Base-by-base conservation (phyloP, 257 asterid genomes). In the Solanum tarapatanum region DNA sequence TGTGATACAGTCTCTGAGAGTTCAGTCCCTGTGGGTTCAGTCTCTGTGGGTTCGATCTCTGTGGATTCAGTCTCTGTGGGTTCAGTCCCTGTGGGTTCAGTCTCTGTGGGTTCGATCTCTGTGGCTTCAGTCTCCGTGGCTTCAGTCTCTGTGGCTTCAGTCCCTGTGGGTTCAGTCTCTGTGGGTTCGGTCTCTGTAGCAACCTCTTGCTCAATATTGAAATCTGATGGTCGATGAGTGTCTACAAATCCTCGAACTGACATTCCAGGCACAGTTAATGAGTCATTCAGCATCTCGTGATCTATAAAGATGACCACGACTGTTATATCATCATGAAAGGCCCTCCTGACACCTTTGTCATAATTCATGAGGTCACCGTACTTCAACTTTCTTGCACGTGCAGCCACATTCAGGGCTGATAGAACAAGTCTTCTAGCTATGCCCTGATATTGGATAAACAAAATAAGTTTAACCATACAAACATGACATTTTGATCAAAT, bases 251-350 rank as follows among this genome's bases (percentile, higher is more conserved):
- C 97, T 87, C 92, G 90, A 6, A 95, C 87, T 1, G 98, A 93
- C 30, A 92, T 36, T 43, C 79, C 93, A 86, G 95, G 92, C 10
- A 68, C 87, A 39, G 88, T 16, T 35, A 74, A 86, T 35, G 62
- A 85, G 58, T 84, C 90, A 12, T 89, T 92, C 88, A 88, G 77
- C 92, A 89, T 87, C 68, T 91, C 92, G 2, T 89, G 92, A 91
- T 96, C 98, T 60, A 95, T 62, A 87, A 92, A 96, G 89, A 92
- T 13, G 89, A 96, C 98, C 13, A 93, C 91, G 45, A 94, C 96
- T 2, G 98, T 88, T n/a, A 96, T 95, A 87, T 96, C 99, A 88
- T 96, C 99, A 80, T 95, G 98, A 64, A 87, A 84, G 21, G 11
- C 86, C 87, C 99, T 91, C 91, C 98, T 90, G 10, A 26, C 32